A percentile compares a stretch with the other conserved stretches of the same genome.
Evolutionary conservation across 2,329 filamentous ascomycete genomes (phyloP).

Genomic region (Calonectria crousiana): DNA sequence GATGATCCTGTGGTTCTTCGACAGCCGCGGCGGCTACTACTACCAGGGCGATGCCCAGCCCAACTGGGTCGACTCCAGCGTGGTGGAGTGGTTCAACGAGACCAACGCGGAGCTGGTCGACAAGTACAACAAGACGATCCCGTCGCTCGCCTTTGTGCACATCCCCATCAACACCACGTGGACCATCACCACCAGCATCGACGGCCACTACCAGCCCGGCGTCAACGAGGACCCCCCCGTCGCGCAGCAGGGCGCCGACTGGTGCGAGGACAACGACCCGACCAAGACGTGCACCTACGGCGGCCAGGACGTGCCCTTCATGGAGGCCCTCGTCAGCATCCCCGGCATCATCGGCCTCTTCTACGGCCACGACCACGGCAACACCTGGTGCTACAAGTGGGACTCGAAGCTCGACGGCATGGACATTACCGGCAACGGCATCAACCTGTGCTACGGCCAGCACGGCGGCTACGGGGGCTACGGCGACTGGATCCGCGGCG

Average conservation of each 20-base stretch:
- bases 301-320: constrained; percentile 70
- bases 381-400: constrained; percentile 70
- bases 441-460: constrained; percentile 71
- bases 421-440: constrained; percentile 55
- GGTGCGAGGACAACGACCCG: constrained; percentile 55
- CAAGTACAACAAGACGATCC: constrained; percentile 51
- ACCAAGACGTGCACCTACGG: constrained; percentile 57
- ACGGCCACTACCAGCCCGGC: constrained; percentile 55
- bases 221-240: constrained; percentile 59
- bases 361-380: constrained; percentile 75
- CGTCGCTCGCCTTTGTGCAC: constrained; percentile 63
- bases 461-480: constrained; percentile 80
- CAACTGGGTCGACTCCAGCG: constrained; percentile 60
- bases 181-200: constrained; percentile 52
- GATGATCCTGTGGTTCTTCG: constrained; percentile 79
- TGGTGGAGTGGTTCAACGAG: constrained; percentile 59
- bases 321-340: constrained; percentile 69
- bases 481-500: constrained; percentile 72
- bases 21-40: constrained; percentile 69
- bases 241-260: constrained; percentile 57
- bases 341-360: constrained; percentile 69
- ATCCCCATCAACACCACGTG: constrained; percentile 59
- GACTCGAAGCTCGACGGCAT: constrained; percentile 51
- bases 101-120: constrained; percentile 41
- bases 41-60: constrained; percentile 54